phyloP scores from a whole-genome alignment of 805 yeast genomes.

The Candida sphagnicola region DNA sequence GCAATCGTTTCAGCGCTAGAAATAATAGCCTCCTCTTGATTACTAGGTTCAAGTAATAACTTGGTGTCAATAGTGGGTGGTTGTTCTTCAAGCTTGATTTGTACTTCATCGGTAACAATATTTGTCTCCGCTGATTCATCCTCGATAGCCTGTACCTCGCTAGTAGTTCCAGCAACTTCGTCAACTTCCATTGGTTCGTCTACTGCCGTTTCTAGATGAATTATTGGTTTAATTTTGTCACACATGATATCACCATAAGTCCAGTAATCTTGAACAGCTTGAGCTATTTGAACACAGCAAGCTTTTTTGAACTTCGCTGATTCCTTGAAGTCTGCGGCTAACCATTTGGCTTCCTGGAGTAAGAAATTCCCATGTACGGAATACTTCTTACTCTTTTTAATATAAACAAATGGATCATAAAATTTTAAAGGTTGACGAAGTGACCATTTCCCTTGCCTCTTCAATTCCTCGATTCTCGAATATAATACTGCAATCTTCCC shows the following conservation, averaged over 20 bases:
- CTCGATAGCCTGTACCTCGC: too few relatives aligned
- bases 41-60: conserved; percentile 2
- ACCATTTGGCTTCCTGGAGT: conserved; percentile 78
- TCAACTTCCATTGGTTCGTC: background rate
- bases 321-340: conserved; percentile 74
- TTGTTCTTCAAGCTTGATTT: background rate
- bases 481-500: conserved; percentile 88
- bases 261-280: conserved; percentile 78
- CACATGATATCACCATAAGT: conserved; percentile 58
- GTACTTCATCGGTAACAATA: conserved; percentile 2
- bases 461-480: conserved; percentile 87
- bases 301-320: conserved; percentile 66
- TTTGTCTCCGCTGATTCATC: too few relatives aligned
- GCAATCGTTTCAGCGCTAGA: conserved; percentile 3
- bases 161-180: too few relatives aligned
- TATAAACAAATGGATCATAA: conserved; percentile 55
- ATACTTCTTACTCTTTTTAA: conserved; percentile 18
- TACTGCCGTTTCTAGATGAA: conserved; percentile 5
- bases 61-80: background rate
- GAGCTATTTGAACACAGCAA: conserved; percentile 65
- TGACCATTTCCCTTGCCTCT: conserved; percentile 86
- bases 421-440: conserved; percentile 75
- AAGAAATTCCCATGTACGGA: conserved; percentile 69
- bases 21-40: background rate
- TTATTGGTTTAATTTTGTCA: conserved; percentile 48